A percentile compares a stretch with the other conserved stretches of the same genome.
These are phyloP conservation scores for Eucalyptus erythrocorys DNA, from an alignment of 345 rosid genomes.

Conservation along the genomic window DNA sequence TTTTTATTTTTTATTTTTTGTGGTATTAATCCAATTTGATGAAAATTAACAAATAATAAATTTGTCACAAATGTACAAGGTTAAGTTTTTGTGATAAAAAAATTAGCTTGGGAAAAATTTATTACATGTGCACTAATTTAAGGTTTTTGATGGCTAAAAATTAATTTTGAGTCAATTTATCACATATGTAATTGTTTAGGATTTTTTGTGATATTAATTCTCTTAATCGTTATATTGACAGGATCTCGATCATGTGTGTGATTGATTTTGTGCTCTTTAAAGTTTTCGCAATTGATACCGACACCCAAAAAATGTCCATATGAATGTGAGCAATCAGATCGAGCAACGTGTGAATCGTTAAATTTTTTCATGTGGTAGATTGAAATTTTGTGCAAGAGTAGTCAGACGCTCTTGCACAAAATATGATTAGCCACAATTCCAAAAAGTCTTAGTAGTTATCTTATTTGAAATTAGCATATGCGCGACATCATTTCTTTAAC, in stretches of 20 bases:
- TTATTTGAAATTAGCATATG: background rate
- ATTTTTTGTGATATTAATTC: too few species aligned
- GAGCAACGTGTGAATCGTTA: background rate
- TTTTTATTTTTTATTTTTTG: too few species aligned
- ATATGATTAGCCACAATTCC: background rate
- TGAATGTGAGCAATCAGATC: background rate
- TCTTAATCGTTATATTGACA: background rate
- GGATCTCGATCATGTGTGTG: background rate
- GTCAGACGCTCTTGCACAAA: background rate
- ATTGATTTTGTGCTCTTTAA: background rate
- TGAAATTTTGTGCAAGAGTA: background rate
- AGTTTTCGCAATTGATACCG: background rate
- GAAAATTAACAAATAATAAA: too few species aligned
- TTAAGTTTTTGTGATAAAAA: too few species aligned
- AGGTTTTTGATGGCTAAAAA: fast-evolving
- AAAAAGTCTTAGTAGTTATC: background rate
- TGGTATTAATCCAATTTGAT: too few species aligned
- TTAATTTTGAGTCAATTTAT: too few species aligned
- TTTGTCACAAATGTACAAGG: too few species aligned
- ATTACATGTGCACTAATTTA: fast-evolving
- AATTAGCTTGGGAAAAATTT: fast-evolving
- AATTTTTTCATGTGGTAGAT: background rate
- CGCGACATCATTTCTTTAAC: background rate
- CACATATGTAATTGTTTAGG: too few species aligned
- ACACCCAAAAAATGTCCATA: background rate